Evolutionary conservation across 2,329 filamentous ascomycete species (phyloP), one percentile per base, ranked within the genome.

Genomic region (Aspergillus chevalieri): DNA sequence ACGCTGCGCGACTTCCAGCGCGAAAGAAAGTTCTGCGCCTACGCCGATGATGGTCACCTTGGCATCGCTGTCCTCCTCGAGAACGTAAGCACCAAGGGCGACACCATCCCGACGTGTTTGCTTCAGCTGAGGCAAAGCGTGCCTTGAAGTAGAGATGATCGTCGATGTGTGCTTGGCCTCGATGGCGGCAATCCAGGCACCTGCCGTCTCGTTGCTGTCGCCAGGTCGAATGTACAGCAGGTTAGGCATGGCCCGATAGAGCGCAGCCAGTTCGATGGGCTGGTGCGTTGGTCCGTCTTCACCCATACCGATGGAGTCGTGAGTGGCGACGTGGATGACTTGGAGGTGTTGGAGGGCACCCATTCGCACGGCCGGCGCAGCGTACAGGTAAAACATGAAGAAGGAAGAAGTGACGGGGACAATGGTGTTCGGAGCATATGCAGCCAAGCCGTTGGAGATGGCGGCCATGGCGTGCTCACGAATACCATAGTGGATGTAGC

Each of bases 391-490:
- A 64, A 83, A 83, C 78, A 84, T 83, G 69, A 83, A 82, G 66
- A 83, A 84, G 4, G 73, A 75, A 0, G 77, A 77, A 1, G 80
- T 84, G 33, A 83, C 66, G 0, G 80, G 80, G 6, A 84, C 65
- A 54, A 83, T 75, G 0, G 79, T 80, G 21, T 73, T 76, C 33
- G 72, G 76, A 50, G 71, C 69, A 51, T 73, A 84, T 1, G 82
- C 82, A 0, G 82, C 80, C 3, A 85, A 64, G 3, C 81, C 82
- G 60, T 95, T 95, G 78, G 94, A 86, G 75, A 94, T 88, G 65
- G 87, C 87, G 2, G 72, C 73, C 81, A 84, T 83, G 47, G 79
- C 80, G 58, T 83, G 80, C 56, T 83, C 80, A 10, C 81, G 77
- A 45, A 84, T 77, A 44, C 81, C 81, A 60, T 74, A 83, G 61